Evolutionary conservation across 108 stramenopile species (phyloP).

Genomic region (Cyclostephanos tholiformis): DNA sequence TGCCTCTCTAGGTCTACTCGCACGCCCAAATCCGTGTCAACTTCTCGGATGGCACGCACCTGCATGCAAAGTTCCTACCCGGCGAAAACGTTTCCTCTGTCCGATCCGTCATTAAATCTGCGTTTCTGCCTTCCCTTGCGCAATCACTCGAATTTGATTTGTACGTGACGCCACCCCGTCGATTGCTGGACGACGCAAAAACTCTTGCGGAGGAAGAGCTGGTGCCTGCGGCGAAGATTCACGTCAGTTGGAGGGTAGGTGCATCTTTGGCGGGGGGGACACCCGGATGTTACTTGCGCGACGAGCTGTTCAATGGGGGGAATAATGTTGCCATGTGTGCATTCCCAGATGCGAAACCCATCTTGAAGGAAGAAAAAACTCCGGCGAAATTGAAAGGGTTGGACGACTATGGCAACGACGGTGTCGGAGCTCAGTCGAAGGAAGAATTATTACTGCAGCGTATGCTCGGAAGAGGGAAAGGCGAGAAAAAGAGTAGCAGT

Average conservation of each 20-base stretch:
- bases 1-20: constrained; percentile 49
- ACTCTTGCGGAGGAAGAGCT: constrained; percentile 66
- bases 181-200: constrained; percentile 46
- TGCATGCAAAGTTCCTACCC: constrained; percentile 72
- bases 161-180: constrained; percentile 80
- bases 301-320: constrained; percentile 40
- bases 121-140: constrained; percentile 28
- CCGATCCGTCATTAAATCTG: constrained; percentile 35
- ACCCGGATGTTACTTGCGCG: constrained; percentile 27
- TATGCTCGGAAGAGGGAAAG: constrained; percentile 47
- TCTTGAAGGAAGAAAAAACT: constrained; percentile 17
- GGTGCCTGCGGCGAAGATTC: constrained; percentile 82
- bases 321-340: constrained; percentile 1
- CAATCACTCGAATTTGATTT: constrained; percentile 60
- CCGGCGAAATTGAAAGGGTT: constrained; percentile 6
- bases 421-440: constrained; percentile 27
- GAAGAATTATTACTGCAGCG: constrained; percentile 52
- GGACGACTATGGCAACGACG: constrained; percentile 5
- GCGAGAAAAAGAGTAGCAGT: constrained; percentile 16
- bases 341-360: constrained; percentile 49
- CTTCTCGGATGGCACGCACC: constrained; percentile 63
- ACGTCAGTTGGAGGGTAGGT: constrained; percentile 69
- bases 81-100: constrained; percentile 54
- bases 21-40: constrained; percentile 68
- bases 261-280: not conserved